Base-by-base conservation (phyloP, 2,329 filamentous ascomycete genomes). In the Colletotrichum simmondsii region DNA sequence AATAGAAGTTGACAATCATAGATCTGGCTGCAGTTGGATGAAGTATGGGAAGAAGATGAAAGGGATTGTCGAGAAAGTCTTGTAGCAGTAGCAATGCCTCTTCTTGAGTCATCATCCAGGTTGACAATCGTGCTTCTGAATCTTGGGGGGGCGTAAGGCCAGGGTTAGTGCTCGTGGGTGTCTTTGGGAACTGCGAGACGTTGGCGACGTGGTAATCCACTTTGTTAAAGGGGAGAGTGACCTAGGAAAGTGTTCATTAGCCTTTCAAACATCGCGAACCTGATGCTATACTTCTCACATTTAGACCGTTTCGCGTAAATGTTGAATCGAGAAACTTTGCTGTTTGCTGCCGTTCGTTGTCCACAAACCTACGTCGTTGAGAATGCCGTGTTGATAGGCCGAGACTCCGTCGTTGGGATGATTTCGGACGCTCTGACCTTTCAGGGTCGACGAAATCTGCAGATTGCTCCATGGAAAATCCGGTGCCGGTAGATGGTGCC, bases 51-150 rank as follows among this genome's bases (percentile, higher is more conserved):
- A 78, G 71, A 3, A 79, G 65, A 70, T 78, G 77, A 57, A 78
- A 77, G 3, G 78, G 75, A 11, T 78, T 78, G 14, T 77, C 73
- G 10, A 76, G 68, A 64, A 79, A 81, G 61, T 80, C 77, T 19
- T 74, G 66, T 14, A 80, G 73, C 1, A 81, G 73, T 22, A 68
- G 35, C n/a, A 80, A 64, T 4, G 77, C 77, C 16, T 81, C 78
- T 6, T 77, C 67, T 26, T 57, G 71, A 1, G 74, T 72, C 72
- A 78, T 77, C 19, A 80, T 24, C 68, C 67, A 74, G 11, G 71
- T 65, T 11, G 37, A 22, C 1, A 49, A 26, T 42, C 52, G 30
- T 24, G 12, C 19, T 19, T 53, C 53, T 10, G 24, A 0, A 7
- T 54, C 26, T 1, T 59, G 35, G 0, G 37, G n/a, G 8, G 69